These are phyloP conservation scores for Xylariomycetidae sp. DNA, from an alignment of 2,329 filamentous ascomycete species.

Conservation along the genomic window DNA sequence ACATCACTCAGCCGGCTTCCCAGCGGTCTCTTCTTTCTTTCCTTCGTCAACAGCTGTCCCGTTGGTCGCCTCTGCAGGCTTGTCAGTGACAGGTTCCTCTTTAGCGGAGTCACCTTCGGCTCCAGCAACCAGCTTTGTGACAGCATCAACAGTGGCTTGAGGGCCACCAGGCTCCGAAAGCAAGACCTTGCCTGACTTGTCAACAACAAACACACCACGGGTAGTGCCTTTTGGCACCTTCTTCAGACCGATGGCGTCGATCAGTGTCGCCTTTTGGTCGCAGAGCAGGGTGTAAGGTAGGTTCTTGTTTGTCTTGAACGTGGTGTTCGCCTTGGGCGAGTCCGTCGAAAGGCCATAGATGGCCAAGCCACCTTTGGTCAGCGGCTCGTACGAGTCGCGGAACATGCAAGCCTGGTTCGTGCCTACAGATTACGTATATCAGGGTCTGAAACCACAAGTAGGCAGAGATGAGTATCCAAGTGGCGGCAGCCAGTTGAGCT, in stretches of 20 bases:
- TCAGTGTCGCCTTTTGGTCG: slow-evolving; percentile 68
- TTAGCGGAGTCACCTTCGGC: slow-evolving; percentile 19
- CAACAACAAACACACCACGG: slow-evolving; percentile 81
- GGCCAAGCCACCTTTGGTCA: slow-evolving; percentile 72
- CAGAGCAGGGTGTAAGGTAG: slow-evolving; percentile 85
- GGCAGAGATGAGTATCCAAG: no score
- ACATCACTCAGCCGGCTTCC: slow-evolving; percentile 12
- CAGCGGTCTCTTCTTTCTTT: slow-evolving; percentile 32
- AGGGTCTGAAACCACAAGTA: no score
- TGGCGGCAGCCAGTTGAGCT: no score
- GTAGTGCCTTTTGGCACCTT: slow-evolving; percentile 75
- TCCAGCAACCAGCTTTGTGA: slow-evolving; percentile 62
- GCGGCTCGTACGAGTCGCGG: slow-evolving; percentile 71
- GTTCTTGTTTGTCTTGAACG: slow-evolving; percentile 86
- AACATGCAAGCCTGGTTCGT: slow-evolving; percentile 92
- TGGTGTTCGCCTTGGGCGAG: slow-evolving; percentile 84
- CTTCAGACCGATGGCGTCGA: slow-evolving; percentile 81
- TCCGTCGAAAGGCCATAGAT: slow-evolving; percentile 90
- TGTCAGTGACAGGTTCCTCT: slow-evolving; percentile 16
- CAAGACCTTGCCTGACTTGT: slow-evolving; percentile 76
- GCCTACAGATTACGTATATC: slow-evolving; percentile 56
- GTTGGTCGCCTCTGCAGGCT: slow-evolving; percentile 22
- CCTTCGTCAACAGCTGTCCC: slow-evolving; percentile 20
- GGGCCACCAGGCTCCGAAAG: slow-evolving; percentile 71
- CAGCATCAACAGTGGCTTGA: slow-evolving; percentile 68